A percentile compares a stretch with the other conserved stretches of the same genome.
phyloP scores from a whole-genome alignment of 2,329 filamentous ascomycete genomes.

The Stachybotrys elegans region DNA sequence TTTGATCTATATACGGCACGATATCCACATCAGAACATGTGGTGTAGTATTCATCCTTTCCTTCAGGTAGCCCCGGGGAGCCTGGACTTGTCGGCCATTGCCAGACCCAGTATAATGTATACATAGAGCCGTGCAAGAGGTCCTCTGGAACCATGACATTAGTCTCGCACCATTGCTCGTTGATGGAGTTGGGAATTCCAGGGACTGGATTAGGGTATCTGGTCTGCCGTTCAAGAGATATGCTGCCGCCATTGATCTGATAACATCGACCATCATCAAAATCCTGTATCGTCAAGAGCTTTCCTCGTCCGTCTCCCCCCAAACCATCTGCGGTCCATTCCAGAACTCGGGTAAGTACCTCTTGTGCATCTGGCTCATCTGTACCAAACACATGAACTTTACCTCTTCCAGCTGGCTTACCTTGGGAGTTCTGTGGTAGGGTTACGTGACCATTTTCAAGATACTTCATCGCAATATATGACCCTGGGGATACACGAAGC shows the following conservation, averaged over 20 bases:
- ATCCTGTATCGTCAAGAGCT: background rate
- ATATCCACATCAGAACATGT: constrained; percentile 1
- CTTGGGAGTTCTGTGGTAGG: background rate
- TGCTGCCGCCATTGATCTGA: background rate
- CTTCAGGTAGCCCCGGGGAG: background rate
- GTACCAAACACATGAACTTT: background rate
- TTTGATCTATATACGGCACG: background rate
- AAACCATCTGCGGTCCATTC: background rate
- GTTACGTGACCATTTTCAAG: constrained; percentile 1
- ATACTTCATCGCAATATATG: background rate
- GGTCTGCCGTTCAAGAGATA: background rate
- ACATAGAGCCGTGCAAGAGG: background rate
- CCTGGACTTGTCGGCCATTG: background rate
- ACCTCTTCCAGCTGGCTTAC: background rate
- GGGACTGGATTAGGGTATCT: background rate
- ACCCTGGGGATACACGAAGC: background rate
- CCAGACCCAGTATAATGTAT: background rate
- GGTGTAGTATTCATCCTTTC: background rate
- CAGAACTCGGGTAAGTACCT: background rate
- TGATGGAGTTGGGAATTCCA: background rate
- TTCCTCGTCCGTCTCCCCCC: background rate
- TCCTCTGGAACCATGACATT: background rate
- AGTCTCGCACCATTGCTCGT: constrained; percentile 1
- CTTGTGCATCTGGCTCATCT: background rate
- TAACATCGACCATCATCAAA: background rate